Percentiles rank a stretch among this genome's conserved stretches.
phyloP scores from a whole-genome alignment of 2,329 filamentous ascomycete species.

The Tolypocladium paradoxum region DNA sequence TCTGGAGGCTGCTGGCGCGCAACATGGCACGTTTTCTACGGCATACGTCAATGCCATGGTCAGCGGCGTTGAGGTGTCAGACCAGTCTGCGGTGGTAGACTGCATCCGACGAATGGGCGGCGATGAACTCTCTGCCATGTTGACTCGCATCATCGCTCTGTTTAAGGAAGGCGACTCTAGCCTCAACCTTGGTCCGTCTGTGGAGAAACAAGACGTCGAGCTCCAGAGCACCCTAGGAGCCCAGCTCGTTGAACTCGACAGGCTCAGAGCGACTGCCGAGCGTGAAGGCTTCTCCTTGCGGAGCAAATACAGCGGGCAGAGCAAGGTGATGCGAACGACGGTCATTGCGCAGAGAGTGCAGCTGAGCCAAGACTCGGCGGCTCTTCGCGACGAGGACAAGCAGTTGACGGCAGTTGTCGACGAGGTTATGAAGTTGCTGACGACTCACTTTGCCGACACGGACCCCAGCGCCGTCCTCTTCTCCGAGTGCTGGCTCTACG shows the following conservation, averaged over 20 bases:
- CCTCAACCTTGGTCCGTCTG: conserved; percentile 21
- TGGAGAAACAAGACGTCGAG: conserved; percentile 18
- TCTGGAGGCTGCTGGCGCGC: conserved; percentile 25
- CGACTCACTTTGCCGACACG: conserved; percentile 11
- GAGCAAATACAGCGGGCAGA: conserved; percentile 65
- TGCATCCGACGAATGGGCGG: conserved; percentile 46
- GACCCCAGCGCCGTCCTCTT: conserved; percentile 39
- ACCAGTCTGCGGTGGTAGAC: conserved; percentile 43
- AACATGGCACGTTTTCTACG: conserved; percentile 32
- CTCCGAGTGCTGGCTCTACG: conserved; percentile 67
- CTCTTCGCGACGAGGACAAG: conserved; percentile 59
- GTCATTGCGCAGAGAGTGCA: conserved; percentile 75
- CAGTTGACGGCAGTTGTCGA: conserved; percentile 59
- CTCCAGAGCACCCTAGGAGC: conserved; percentile 24
- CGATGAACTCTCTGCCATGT: conserved; percentile 14
- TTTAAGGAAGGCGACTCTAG: conserved; percentile 25
- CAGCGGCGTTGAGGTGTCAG: conserved; percentile 40
- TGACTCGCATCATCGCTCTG: conserved; percentile 15
- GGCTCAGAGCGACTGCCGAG: conserved; percentile 33
- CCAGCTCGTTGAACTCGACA: conserved; percentile 34
- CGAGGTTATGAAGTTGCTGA: conserved; percentile 20
- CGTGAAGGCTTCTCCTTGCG: conserved; percentile 43
- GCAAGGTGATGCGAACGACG: conserved; percentile 62
- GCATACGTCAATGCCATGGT: conserved; percentile 53
- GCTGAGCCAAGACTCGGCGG: conserved; percentile 62